phyloP scores from a whole-genome alignment of 768 basidiomycete genomes.

The Leccinum rimulosum region DNA sequence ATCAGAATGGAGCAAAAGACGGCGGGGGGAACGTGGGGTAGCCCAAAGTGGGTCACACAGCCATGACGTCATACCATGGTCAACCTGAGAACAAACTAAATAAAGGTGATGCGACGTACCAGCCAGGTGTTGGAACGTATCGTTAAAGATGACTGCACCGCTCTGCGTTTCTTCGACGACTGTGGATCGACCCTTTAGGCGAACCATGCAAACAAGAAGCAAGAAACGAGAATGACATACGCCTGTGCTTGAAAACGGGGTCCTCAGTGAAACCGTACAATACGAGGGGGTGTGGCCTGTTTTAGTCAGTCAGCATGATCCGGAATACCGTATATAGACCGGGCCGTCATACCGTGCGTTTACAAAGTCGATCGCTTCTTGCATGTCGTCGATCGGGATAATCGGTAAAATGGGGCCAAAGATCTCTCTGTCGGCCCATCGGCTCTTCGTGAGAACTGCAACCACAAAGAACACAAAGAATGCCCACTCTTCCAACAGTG shows the following conservation, averaged over 20 bases:
- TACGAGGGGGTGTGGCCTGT: constrained; percentile 57
- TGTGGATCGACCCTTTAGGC: constrained; percentile 22
- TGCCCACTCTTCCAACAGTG: constrained; percentile 56
- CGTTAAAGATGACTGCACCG: constrained; percentile 58
- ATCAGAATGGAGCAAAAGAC: neutral
- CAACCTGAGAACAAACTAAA: neutral
- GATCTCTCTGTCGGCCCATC: constrained; percentile 48
- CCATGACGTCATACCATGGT: constrained; percentile 12
- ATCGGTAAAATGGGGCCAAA: constrained; percentile 74
- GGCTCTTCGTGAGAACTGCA: neutral
- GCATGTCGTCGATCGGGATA: constrained; percentile 51
- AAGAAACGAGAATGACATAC: constrained; percentile 26
- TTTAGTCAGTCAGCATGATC: constrained; percentile 5
- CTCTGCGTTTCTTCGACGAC: constrained; percentile 56
- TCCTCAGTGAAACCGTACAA: constrained; percentile 63
- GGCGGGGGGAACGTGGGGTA: neutral
- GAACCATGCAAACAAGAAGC: neutral
- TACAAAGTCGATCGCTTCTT: constrained; percentile 56
- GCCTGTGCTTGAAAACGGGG: constrained; percentile 35
- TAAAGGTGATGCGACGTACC: constrained; percentile 32
- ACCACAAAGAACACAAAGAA: neutral
- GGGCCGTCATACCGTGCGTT: constrained; percentile 42
- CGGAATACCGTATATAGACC: neutral
- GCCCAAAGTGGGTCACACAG: neutral
- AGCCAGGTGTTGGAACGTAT: constrained; percentile 52